These are phyloP conservation scores for Cardamine chenopodiifolia DNA, from an alignment of 345 rosid species.

Conservation along the genomic window DNA sequence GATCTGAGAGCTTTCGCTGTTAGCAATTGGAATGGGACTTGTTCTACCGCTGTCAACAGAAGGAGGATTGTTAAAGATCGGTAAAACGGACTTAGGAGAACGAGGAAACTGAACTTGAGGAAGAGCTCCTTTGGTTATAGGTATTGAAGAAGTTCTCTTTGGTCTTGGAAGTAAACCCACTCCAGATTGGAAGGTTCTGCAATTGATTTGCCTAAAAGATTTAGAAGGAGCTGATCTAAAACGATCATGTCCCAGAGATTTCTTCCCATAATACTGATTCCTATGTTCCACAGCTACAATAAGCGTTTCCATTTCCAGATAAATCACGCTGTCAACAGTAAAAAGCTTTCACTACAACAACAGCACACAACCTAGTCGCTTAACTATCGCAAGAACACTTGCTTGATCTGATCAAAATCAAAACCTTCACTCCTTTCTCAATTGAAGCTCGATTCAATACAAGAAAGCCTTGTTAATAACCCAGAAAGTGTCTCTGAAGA, in stretches of 20 bases:
- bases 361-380: neutral
- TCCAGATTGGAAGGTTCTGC: slow-evolving; percentile 75
- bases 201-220: slow-evolving; percentile 63
- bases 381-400: slow-evolving; percentile 19
- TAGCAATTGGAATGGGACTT: slow-evolving; percentile 58
- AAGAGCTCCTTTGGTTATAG: slow-evolving; percentile 41
- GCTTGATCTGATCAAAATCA: slow-evolving; percentile 19
- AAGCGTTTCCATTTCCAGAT: slow-evolving; percentile 72
- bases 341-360: neutral
- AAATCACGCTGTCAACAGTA: slow-evolving; percentile 4
- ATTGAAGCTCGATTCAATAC: slow-evolving; percentile 13
- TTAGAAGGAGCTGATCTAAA: slow-evolving; percentile 59
- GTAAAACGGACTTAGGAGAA: slow-evolving; percentile 37
- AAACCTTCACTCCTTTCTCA: slow-evolving; percentile 6
- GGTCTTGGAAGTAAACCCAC: slow-evolving; percentile 80
- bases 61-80: slow-evolving; percentile 7
- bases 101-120: slow-evolving; percentile 33
- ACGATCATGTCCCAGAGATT: slow-evolving; percentile 47
- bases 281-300: slow-evolving; percentile 68
- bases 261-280: slow-evolving; percentile 60
- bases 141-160: slow-evolving; percentile 37
- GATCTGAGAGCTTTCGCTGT: slow-evolving; percentile 22
- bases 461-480: neutral
- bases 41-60: slow-evolving; percentile 43
- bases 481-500: slow-evolving; percentile 2